phyloP scores from a whole-genome alignment of 495 filamentous ascomycete species.

The Aspergillus cristatus region DNA sequence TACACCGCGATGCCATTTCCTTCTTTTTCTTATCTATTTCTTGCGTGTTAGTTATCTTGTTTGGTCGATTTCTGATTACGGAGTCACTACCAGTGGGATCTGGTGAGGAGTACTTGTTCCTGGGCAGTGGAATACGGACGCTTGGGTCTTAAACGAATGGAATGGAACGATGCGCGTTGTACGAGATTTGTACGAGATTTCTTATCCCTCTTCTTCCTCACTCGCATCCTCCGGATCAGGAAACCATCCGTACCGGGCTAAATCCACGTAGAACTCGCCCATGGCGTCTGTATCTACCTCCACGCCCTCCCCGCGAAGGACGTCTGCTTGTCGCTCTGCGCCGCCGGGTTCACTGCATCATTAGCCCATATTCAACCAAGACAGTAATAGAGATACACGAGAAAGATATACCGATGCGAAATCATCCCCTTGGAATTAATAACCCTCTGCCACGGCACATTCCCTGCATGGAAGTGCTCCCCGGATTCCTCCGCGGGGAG shows the following conservation, averaged over 20 bases:
- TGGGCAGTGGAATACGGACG: too few relatives aligned
- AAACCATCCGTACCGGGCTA: conserved; percentile 69
- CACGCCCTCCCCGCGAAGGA: conserved; percentile 60
- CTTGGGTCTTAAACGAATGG: too few relatives aligned
- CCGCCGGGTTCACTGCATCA: conserved; percentile 53
- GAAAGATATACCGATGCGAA: conserved; percentile 58
- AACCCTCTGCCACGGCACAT: conserved; percentile 92
- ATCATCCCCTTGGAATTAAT: conserved; percentile 81
- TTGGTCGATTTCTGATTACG: conserved; percentile 2
- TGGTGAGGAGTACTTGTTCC: conserved; percentile 4
- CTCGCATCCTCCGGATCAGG: conserved; percentile 25
- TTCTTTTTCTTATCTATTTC: too few relatives aligned
- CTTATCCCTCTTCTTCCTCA: not conserved
- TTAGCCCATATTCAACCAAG: conserved; percentile 7
- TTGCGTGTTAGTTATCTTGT: not conserved
- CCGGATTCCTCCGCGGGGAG: conserved; percentile 45
- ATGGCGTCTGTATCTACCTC: conserved; percentile 52
- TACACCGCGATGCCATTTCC: too few relatives aligned
- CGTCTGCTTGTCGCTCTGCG: conserved; percentile 58
- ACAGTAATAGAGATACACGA: conserved; percentile 2
- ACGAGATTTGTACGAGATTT: not conserved
- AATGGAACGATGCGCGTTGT: too few relatives aligned
- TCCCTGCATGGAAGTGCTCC: conserved; percentile 54
- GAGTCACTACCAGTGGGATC: conserved; percentile 3
- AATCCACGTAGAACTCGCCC: conserved; percentile 62